Conservation (phyloP, 2,329 filamentous ascomycete genomes). For the Orbilia brochopaga region DNA sequence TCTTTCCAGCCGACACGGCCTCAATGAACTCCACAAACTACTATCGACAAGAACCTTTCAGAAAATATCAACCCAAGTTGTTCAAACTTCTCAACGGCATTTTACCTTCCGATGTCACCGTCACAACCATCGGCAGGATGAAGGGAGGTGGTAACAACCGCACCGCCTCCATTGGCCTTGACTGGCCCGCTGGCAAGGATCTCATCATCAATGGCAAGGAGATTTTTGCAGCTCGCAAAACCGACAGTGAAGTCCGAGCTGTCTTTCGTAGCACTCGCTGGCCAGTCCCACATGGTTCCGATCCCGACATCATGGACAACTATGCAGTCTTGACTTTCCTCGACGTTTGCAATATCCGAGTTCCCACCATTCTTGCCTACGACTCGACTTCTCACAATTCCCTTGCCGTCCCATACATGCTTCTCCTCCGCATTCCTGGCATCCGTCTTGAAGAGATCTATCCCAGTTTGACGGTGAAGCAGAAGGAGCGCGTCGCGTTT, state of each 20-base stretch:
- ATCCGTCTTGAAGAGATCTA: conserved; percentile 47
- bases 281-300: conserved; percentile 12
- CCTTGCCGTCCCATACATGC: conserved; percentile 40
- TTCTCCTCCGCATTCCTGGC: conserved; percentile 34
- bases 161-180: conserved; percentile 29
- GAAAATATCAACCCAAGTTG: conserved; percentile 36
- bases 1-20: conserved; percentile 24
- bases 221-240: conserved; percentile 11
- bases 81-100: conserved; percentile 38
- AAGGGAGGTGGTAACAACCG: conserved; percentile 48
- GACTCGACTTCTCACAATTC: conserved; percentile 36
- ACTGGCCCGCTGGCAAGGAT: conserved; percentile 34
- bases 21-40: conserved; percentile 43
- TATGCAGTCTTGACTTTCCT: conserved; percentile 31
- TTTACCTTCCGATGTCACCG: conserved; percentile 17
- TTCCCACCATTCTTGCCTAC: conserved; percentile 32
- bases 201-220: conserved; percentile 27
- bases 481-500: conserved; percentile 36
- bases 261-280: conserved; percentile 36
- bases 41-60: conserved; percentile 41
- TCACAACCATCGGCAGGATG: conserved; percentile 37
- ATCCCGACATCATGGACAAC: conserved; percentile 30
- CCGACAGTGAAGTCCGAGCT: conserved; percentile 26
- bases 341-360: conserved; percentile 6
- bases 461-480: conserved; percentile 26